Conservation (phyloP, 495 filamentous ascomycete genomes). For the Aspergillus homomorphus region DNA sequence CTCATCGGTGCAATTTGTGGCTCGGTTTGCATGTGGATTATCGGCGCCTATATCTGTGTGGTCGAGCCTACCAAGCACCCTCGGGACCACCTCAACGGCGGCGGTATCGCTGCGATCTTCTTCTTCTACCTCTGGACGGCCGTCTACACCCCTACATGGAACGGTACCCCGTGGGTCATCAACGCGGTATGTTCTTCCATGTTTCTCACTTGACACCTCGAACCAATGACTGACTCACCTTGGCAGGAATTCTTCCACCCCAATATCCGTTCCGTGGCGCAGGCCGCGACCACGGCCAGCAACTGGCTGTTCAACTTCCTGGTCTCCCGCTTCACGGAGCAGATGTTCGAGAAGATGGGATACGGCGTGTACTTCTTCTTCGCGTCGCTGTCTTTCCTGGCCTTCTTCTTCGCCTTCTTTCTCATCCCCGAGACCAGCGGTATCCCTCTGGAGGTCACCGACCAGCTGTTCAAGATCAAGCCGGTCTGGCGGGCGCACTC, state of each 20-base stretch:
- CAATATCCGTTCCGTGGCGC: conserved; percentile 62
- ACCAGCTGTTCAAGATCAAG: conserved; percentile 54
- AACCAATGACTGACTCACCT: background rate
- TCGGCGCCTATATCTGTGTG: conserved; percentile 64
- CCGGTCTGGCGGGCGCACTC: conserved; percentile 54
- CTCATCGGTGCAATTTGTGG: conserved; percentile 67
- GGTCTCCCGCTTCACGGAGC: conserved; percentile 65
- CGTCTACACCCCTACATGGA: conserved; percentile 72
- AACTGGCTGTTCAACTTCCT: conserved; percentile 81
- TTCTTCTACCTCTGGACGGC: conserved; percentile 79
- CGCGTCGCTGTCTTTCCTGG: conserved; percentile 63
- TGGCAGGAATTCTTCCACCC: conserved; percentile 55
- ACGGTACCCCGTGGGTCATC: conserved; percentile 64
- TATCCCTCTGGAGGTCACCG: conserved; percentile 47
- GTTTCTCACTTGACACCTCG: background rate
- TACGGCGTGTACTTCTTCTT: conserved; percentile 80
- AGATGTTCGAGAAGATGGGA: conserved; percentile 67
- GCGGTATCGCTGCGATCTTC: conserved; percentile 65
- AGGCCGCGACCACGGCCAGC: conserved; percentile 62
- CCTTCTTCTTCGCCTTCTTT: conserved; percentile 64
- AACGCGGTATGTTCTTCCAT: conserved; percentile 41
- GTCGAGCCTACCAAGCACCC: conserved; percentile 48
- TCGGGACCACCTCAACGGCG: conserved; percentile 40
- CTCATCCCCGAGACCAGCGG: conserved; percentile 66
- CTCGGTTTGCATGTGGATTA: conserved; percentile 69